These are phyloP conservation scores for Annulohypoxylon truncatum DNA, from an alignment of 2,329 filamentous ascomycete species.

Conservation along the genomic window DNA sequence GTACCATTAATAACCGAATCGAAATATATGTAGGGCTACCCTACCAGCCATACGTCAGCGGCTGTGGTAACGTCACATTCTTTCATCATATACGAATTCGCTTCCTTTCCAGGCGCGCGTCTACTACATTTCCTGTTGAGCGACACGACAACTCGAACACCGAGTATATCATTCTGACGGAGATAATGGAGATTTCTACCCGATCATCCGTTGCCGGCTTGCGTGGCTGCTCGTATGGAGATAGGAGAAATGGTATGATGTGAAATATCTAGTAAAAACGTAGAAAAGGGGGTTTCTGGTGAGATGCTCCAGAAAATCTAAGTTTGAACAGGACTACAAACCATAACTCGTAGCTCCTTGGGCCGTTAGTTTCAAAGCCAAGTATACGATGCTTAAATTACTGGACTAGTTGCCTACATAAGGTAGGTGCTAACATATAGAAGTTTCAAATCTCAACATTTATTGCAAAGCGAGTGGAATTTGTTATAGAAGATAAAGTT, in stretches of 20 bases:
- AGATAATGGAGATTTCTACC: background rate
- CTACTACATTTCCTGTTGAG: background rate
- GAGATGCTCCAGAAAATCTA: background rate
- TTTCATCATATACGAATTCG: background rate
- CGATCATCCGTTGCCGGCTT: background rate
- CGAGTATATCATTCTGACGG: background rate
- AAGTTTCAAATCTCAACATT: background rate
- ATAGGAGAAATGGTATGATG: background rate
- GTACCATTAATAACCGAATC: background rate
- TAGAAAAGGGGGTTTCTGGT: background rate
- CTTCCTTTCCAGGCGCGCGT: slow-evolving; percentile 9
- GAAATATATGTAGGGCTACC: slow-evolving; percentile 2
- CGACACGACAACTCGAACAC: background rate
- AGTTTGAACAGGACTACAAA: background rate
- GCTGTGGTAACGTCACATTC: slow-evolving; percentile 17
- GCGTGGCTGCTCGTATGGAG: background rate
- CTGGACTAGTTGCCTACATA: background rate
- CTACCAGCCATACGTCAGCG: slow-evolving; percentile 6
- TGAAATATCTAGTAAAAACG: background rate
- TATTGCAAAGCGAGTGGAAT: background rate
- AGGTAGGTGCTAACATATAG: background rate
- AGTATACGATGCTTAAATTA: background rate
- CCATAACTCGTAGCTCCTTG: background rate
- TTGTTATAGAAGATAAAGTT: background rate
- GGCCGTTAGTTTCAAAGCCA: background rate